Conservation (phyloP, 805 yeast genomes). For the Saturnispora zaruensis region DNA sequence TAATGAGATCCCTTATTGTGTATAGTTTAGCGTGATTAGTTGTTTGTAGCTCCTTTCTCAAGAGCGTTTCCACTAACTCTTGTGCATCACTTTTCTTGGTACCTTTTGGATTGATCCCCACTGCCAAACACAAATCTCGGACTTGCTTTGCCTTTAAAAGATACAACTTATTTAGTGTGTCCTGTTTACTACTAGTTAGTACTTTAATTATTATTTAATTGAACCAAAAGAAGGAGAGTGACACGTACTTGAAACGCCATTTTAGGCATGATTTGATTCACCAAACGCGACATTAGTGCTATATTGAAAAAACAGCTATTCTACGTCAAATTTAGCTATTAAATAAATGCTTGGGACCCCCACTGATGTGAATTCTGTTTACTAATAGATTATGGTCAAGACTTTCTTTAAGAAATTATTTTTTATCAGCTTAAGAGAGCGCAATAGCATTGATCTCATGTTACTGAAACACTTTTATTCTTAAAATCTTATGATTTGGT, state of each 20-base stretch:
- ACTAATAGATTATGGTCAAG: neutral
- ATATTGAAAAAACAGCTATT: neutral
- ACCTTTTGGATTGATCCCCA: neutral
- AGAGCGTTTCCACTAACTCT: slow-evolving; percentile 2
- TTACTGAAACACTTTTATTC: neutral
- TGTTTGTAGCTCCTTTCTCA: slow-evolving; percentile 12
- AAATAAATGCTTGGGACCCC: neutral
- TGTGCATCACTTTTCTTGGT: slow-evolving; percentile 7
- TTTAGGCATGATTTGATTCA: neutral
- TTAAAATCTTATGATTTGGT: no score
- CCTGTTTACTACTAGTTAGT: neutral
- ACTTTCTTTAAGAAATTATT: neutral
- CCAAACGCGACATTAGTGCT: neutral
- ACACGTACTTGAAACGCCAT: neutral
- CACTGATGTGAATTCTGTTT: neutral
- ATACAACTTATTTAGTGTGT: neutral
- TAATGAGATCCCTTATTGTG: slow-evolving; percentile 38
- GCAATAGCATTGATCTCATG: neutral
- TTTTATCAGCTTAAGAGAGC: neutral
- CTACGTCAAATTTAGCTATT: neutral
- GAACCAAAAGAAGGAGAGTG: neutral
- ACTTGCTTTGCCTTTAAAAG: neutral
- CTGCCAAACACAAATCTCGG: neutral
- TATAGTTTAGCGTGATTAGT: slow-evolving; percentile 36
- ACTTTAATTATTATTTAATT: neutral